Conservation (phyloP, 257 asterid genomes). For the Catharanthus roseus region DNA sequence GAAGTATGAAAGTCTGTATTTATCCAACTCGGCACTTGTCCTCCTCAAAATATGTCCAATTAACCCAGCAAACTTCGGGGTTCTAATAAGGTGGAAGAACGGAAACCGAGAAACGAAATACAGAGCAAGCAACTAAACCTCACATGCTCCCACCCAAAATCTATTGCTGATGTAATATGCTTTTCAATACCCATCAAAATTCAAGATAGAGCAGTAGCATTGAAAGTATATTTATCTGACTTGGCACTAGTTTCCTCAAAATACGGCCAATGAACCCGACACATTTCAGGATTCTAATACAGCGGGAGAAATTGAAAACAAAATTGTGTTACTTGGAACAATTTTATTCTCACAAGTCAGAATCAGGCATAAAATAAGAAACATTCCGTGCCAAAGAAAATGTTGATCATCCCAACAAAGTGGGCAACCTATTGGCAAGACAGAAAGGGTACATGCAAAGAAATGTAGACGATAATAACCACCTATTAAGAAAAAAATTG, state of each 20-base stretch:
- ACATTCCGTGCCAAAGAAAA: neutral
- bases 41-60: neutral
- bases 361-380: neutral
- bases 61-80: neutral
- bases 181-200: neutral
- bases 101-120: neutral
- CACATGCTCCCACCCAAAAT: neutral
- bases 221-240: too few relatives aligned
- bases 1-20: neutral
- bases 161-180: neutral
- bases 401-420: neutral
- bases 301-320: too few relatives aligned
- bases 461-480: neutral
- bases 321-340: neutral
- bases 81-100: neutral
- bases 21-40: neutral
- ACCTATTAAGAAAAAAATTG: neutral
- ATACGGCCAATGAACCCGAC: too few relatives aligned
- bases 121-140: neutral
- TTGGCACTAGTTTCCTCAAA: too few relatives aligned
- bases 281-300: too few relatives aligned
- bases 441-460: neutral
- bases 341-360: neutral
- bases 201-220: neutral
- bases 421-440: neutral